phyloP scores from a whole-genome alignment of 2,329 filamentous ascomycete genomes.

The Berkeleyomyces basicola region DNA sequence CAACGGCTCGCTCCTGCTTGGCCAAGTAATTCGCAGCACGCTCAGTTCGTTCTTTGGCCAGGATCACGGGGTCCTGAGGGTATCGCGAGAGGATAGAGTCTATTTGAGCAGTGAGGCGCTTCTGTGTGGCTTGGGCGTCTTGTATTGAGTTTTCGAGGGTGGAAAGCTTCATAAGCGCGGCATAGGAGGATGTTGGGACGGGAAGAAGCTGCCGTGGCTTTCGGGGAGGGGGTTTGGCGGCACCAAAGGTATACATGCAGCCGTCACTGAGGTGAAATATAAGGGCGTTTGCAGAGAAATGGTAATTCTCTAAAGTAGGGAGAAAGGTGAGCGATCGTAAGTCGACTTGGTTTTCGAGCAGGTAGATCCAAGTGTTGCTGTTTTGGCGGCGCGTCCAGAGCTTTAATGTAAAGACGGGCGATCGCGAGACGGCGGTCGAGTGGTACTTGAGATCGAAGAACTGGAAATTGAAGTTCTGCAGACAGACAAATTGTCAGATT shows the following conservation, averaged over 20 bases:
- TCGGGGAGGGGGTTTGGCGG: constrained; percentile 19
- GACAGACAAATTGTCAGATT: constrained; percentile 10
- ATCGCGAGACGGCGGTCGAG: constrained; percentile 47
- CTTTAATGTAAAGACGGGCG: constrained; percentile 47
- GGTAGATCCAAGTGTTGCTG: constrained; percentile 36
- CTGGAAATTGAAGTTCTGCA: constrained; percentile 68
- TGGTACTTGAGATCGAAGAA: constrained; percentile 60
- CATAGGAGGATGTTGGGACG: constrained; percentile 61
- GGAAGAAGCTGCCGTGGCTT: constrained; percentile 35
- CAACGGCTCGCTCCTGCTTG: constrained; percentile 47
- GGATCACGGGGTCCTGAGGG: constrained; percentile 27
- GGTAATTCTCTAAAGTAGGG: constrained; percentile 51
- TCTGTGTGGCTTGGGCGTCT: constrained; percentile 65
- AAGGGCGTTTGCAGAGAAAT: constrained; percentile 66
- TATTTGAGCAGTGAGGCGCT: constrained; percentile 62
- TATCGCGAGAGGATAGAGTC: constrained; percentile 35
- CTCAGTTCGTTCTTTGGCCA: constrained; percentile 32
- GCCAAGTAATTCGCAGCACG: constrained; percentile 39
- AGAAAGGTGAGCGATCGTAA: constrained; percentile 63
- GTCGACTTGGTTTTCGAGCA: constrained; percentile 58
- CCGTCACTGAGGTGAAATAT: constrained; percentile 77
- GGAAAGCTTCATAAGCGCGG: constrained; percentile 70
- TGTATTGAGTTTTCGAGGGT: constrained; percentile 84
- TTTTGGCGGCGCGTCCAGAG: constrained; percentile 52
- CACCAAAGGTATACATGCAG: constrained; percentile 53